Evolutionary conservation across 202 grass and related monocot species (phyloP).

Genomic region (Zizania palustris): DNA sequence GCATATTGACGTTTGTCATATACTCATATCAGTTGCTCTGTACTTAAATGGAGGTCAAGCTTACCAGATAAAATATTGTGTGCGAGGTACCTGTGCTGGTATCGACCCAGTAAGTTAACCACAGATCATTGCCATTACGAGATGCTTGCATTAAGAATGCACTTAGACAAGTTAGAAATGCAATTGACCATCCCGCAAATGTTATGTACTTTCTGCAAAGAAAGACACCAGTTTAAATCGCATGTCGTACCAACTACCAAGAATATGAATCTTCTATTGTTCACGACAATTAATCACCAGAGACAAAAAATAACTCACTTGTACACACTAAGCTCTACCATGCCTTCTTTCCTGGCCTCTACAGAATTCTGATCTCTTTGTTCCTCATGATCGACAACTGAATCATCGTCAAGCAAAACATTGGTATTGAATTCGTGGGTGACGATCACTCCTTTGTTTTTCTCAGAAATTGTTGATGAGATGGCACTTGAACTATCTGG

Average conservation of each 20-base stretch:
- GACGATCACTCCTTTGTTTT: slow-evolving; percentile 42
- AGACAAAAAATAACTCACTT: slow-evolving; percentile 65
- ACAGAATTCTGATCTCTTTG: slow-evolving; percentile 48
- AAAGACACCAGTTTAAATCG: slow-evolving; percentile 6
- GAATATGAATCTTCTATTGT: slow-evolving; percentile 20
- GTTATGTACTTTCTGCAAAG: slow-evolving; percentile 79
- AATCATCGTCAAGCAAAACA: slow-evolving; percentile 48
- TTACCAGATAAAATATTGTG: slow-evolving; percentile 93
- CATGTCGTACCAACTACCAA: slow-evolving; percentile 20
- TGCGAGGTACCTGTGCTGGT: slow-evolving; percentile 49
- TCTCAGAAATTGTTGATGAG: slow-evolving; percentile 45
- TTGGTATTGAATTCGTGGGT: slow-evolving; percentile 46
- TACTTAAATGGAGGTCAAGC: slow-evolving; percentile 19
- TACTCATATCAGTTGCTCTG: slow-evolving; percentile 31
- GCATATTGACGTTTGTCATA: slow-evolving; percentile 11
- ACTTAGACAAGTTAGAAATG: slow-evolving; percentile 70
- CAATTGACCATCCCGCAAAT: slow-evolving; percentile 64
- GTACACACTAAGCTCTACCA: slow-evolving; percentile 77
- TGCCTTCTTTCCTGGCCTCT: slow-evolving; percentile 88
- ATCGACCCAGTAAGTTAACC: slow-evolving; percentile 97
- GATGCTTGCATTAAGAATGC: slow-evolving; percentile 93
- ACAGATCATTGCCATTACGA: slow-evolving; percentile 97
- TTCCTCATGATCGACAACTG: slow-evolving; percentile 46
- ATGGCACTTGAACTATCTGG: slow-evolving; percentile 49
- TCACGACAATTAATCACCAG: slow-evolving; percentile 21